A percentile compares a stretch with the other conserved stretches of the same genome.
phyloP scores from a whole-genome alignment of 257 asterid species.

The Solanum boliviense region DNA sequence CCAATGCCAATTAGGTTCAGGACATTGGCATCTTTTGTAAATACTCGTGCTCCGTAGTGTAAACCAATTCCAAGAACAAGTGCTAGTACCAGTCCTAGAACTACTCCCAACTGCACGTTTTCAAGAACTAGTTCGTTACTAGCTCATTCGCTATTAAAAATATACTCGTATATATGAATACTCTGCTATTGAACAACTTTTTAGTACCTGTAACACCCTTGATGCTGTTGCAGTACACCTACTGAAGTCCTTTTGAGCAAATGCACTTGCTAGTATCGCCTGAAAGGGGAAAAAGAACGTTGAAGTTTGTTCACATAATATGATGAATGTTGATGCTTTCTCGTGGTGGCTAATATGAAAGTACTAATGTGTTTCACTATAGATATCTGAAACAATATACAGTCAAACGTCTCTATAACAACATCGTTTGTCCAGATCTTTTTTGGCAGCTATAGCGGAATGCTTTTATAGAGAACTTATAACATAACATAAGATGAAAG shows the following conservation, averaged over 20 bases:
- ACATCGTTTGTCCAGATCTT: neutral
- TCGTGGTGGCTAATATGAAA: neutral
- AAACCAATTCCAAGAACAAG: conserved; percentile 46
- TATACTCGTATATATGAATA: neutral
- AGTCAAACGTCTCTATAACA: neutral
- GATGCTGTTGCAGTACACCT: conserved; percentile 40
- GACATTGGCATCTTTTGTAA: conserved; percentile 45
- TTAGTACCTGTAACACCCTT: conserved; percentile 51
- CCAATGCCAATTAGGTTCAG: conserved; percentile 45
- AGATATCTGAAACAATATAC: neutral
- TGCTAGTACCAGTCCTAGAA: conserved; percentile 47
- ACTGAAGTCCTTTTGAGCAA: conserved; percentile 48
- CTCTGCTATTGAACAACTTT: neutral
- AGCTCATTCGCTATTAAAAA: neutral
- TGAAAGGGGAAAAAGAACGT: neutral
- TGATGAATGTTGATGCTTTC: neutral
- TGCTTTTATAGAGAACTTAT: neutral
- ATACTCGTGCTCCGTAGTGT: conserved; percentile 50
- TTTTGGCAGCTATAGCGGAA: neutral
- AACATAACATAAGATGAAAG: neutral
- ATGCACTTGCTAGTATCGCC: conserved; percentile 74
- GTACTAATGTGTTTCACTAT: neutral
- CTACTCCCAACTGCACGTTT: conserved; percentile 49
- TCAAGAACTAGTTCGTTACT: neutral
- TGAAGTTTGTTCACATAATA: neutral